Evolutionary conservation across 495 filamentous ascomycete species (phyloP).

Genomic region (Penicillium goetzii): DNA sequence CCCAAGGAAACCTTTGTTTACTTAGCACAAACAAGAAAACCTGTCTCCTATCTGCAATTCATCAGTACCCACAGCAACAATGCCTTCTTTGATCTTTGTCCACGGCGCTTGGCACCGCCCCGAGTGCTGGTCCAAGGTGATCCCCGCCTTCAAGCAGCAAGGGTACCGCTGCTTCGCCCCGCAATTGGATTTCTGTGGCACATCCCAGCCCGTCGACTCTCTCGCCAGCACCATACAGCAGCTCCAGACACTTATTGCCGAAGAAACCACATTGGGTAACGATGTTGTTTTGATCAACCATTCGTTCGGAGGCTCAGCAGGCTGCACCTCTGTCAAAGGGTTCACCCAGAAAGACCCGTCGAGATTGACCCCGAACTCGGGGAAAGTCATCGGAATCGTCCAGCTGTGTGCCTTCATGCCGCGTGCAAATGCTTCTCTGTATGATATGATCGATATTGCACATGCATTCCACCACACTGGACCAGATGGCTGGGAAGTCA

Average conservation of each 20-base stretch:
- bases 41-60: background rate
- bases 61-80: background rate
- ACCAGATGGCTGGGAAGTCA: slow-evolving; percentile 13
- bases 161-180: slow-evolving; percentile 15
- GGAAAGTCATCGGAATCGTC: background rate
- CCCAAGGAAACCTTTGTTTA: background rate
- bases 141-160: background rate
- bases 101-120: background rate
- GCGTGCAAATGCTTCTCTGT: background rate
- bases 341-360: background rate
- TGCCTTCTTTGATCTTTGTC: background rate
- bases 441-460: slow-evolving; percentile 6
- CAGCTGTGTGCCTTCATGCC: slow-evolving; percentile 1
- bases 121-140: slow-evolving; percentile 1
- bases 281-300: slow-evolving; percentile 3
- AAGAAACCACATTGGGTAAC: background rate
- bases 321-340: background rate
- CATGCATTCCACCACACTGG: background rate
- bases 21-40: background rate
- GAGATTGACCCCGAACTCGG: background rate
- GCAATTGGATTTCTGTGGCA: slow-evolving; percentile 17
- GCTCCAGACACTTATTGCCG: background rate
- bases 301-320: background rate
- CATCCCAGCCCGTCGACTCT: slow-evolving; percentile 8
- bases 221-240: slow-evolving; percentile 1